Evolutionary conservation across 495 filamentous ascomycete species (phyloP).

Genomic region (Usnea hakonensis): DNA sequence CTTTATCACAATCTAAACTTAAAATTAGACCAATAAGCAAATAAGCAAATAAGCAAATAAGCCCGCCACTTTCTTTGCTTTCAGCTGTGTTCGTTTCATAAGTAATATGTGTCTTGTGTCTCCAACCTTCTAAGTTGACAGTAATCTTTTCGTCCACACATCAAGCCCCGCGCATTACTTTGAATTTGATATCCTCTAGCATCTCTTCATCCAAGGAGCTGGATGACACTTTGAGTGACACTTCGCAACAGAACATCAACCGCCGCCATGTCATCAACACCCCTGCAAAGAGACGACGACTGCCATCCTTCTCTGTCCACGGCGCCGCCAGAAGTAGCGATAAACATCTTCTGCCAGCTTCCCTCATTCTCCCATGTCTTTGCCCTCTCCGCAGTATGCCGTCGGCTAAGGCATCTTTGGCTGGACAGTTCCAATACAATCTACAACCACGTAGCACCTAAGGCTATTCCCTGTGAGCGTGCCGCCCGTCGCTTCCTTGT

Average conservation of each 20-base stretch:
- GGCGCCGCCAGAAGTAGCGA: constrained; percentile 4
- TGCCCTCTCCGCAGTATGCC: constrained; percentile 6
- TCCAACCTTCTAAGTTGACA: no score
- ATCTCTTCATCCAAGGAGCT: no score
- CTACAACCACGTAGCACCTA: constrained; percentile 9
- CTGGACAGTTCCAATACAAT: not conserved
- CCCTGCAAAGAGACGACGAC: not conserved
- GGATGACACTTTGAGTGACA: no score
- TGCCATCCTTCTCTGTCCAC: not conserved
- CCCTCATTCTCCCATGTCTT: constrained; percentile 10
- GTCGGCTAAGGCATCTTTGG: constrained; percentile 9
- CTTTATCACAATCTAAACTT: no score
- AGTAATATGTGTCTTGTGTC: no score
- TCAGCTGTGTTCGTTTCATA: no score
- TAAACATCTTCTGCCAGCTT: constrained; percentile 9
- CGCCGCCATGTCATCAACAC: not conserved
- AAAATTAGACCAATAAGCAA: no score
- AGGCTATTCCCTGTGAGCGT: constrained; percentile 5
- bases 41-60: no score
- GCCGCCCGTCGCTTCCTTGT: constrained; percentile 13
- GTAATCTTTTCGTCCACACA: no score
- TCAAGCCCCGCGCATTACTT: no score
- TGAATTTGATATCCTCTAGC: no score
- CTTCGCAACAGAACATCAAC: not conserved
- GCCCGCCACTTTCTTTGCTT: no score